Evolutionary conservation across 768 basidiomycete genomes (phyloP).

Genomic region (Agrocybe praecox): DNA sequence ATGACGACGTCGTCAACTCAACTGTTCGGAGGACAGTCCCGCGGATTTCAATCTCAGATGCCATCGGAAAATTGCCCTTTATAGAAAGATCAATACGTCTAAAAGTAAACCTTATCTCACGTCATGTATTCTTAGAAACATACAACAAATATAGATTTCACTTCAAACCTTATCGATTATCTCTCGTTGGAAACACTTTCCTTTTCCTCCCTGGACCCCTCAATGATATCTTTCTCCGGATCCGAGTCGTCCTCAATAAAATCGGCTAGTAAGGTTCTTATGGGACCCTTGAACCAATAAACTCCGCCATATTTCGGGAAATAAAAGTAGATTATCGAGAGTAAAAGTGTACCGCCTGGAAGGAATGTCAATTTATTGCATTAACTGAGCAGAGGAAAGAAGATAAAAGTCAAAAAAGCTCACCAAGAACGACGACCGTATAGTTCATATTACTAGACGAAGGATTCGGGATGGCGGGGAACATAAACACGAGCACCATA

Average conservation of each 20-base stretch:
- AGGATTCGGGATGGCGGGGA: constrained; percentile 56
- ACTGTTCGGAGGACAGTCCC: too few relatives aligned
- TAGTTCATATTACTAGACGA: constrained; percentile 64
- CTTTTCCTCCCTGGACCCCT: neutral
- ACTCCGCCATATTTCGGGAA: constrained; percentile 70
- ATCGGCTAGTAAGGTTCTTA: constrained; percentile 36
- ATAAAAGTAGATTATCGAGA: constrained; percentile 69
- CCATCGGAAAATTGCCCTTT: too few relatives aligned
- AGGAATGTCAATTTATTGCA: neutral
- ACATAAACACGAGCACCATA: constrained; percentile 62
- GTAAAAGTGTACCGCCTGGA: constrained; percentile 47
- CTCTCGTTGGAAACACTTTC: neutral
- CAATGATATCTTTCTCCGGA: neutral
- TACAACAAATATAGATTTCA: too few relatives aligned
- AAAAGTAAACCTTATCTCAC: too few relatives aligned
- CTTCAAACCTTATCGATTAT: too few relatives aligned
- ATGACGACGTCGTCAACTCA: too few relatives aligned
- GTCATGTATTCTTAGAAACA: too few relatives aligned
- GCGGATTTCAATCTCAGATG: too few relatives aligned
- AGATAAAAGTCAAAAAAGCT: neutral
- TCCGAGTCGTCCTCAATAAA: neutral
- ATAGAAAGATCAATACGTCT: too few relatives aligned
- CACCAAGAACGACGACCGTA: constrained; percentile 59
- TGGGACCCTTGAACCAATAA: constrained; percentile 70
- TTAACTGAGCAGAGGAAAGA: too few relatives aligned